Base-by-base conservation (phyloP, 176 grass and related monocot species). In the Leersia perrieri region DNA sequence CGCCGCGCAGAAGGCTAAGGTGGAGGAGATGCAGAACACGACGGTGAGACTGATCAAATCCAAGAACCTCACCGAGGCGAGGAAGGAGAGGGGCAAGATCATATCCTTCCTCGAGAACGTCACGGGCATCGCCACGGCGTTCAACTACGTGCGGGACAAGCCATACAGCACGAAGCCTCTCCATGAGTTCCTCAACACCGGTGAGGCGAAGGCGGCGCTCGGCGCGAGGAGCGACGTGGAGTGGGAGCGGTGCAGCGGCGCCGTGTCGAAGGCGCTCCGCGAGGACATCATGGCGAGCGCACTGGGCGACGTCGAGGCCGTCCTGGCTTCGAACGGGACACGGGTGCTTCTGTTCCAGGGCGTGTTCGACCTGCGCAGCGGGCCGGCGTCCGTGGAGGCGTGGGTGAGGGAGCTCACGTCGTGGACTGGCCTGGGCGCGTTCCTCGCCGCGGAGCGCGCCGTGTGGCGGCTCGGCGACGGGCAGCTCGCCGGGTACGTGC, bases 241-340 rank as follows among this genome's bases (percentile, higher is more conserved):
- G 28, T 89, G 84, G 90, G 84, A 33, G 4, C 84, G 82, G 30
- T 89, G 89, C 88, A 86, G 82, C 70, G 22, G 29, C 4, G 27
- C 29, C 49, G 87, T 92, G 32, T 41, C 27, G 2, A 0, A 5
- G 63, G 85, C 69, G 23, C 65, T 95, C 58, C 22, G 73, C 27
- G 79, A 69, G 2, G 93, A 95, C 75, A 81, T 92, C 76, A 95
- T 92, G 93, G 90, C 82, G 87, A 95, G 93, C 82, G 74, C 26
- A 8, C 90, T 86, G 71, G 28, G 70, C 16, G 82, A 87, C 80
- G 89, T 89, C 22, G 92, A 95, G 68, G 77, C 81, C 49, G 61
- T 95, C 53, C 72, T 92, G 68, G 73, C 38, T 72, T 20, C 68
- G 78, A 16, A 22, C 30, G 64, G 42, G 31, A 61, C 69, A 13